These are phyloP conservation scores for Penicillium simplicissimum DNA, from an alignment of 495 filamentous ascomycete genomes.

Conservation along the genomic window DNA sequence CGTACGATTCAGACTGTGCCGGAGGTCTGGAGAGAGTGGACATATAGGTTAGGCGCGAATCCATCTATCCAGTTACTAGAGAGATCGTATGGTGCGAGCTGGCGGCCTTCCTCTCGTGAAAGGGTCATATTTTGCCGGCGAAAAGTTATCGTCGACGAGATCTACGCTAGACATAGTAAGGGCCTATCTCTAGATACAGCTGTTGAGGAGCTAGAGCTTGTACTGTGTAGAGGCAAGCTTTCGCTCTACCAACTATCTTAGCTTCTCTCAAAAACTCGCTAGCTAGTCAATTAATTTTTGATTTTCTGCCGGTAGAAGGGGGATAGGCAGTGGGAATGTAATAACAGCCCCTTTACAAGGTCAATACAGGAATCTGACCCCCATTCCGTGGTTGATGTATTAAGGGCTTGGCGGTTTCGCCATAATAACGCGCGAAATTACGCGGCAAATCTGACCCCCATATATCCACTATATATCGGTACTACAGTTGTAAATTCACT, in stretches of 20 bases:
- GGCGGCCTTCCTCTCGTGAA: not conserved
- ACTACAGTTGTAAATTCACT: too few species aligned
- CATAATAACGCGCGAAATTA: not conserved
- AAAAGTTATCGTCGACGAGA: not conserved
- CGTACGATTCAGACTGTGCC: not conserved
- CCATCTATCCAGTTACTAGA: not conserved
- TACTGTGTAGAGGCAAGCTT: not conserved
- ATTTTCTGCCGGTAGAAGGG: not conserved
- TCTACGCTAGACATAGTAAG: not conserved
- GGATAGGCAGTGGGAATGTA: not conserved
- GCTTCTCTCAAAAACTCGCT: not conserved
- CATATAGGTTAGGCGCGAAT: not conserved
- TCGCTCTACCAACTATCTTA: not conserved
- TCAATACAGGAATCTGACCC: not conserved
- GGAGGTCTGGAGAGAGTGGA: not conserved
- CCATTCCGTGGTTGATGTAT: not conserved
- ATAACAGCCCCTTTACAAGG: not conserved
- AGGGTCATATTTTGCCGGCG: not conserved
- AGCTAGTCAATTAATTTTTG: not conserved
- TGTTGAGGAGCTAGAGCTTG: not conserved
- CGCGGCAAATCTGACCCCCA: too few species aligned
- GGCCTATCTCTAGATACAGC: not conserved
- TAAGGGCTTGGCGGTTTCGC: not conserved
- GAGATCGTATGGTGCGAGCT: not conserved
- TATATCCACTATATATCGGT: too few species aligned